Evolutionary conservation across 108 stramenopile genomes (phyloP).

Genomic region (Phaeodactylum tricornutum): DNA sequence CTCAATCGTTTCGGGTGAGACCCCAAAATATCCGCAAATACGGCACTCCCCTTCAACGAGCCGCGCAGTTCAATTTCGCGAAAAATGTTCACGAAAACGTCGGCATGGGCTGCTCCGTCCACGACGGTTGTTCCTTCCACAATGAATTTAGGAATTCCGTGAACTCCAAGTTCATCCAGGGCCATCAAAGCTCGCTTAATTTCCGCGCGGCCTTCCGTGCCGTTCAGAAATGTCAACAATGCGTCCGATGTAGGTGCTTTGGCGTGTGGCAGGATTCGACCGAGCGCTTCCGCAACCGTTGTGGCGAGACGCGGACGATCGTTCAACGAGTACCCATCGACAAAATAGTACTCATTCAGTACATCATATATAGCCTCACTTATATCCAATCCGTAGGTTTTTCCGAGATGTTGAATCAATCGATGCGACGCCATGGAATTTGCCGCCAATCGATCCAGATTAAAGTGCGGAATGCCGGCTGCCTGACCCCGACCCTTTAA

Average conservation of each 20-base stretch:
- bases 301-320: conserved; percentile 47
- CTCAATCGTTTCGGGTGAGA: conserved; percentile 30
- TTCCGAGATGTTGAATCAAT: conserved; percentile 71
- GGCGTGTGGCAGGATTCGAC: conserved; percentile 16
- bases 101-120: conserved; percentile 58
- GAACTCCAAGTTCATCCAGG: conserved; percentile 47
- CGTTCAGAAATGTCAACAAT: conserved; percentile 52
- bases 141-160: conserved; percentile 80
- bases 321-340: conserved; percentile 43
- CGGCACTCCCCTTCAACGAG: conserved; percentile 28
- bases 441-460: conserved; percentile 69
- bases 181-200: conserved; percentile 45
- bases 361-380: conserved; percentile 70
- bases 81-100: conserved; percentile 54
- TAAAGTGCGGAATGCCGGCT: conserved; percentile 81
- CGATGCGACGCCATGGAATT: conserved; percentile 83
- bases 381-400: conserved; percentile 52
- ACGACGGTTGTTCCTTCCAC: conserved; percentile 64
- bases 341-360: conserved; percentile 76
- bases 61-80: conserved; percentile 61
- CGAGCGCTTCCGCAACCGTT: conserved; percentile 30
- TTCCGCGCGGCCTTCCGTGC: conserved; percentile 51
- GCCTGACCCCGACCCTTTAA: conserved; percentile 66
- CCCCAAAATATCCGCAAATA: conserved; percentile 69
- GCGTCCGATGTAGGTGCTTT: conserved; percentile 14